phyloP scores from a whole-genome alignment of 1,284 basidiomycete species.

The Austropuccinia psidii region DNA sequence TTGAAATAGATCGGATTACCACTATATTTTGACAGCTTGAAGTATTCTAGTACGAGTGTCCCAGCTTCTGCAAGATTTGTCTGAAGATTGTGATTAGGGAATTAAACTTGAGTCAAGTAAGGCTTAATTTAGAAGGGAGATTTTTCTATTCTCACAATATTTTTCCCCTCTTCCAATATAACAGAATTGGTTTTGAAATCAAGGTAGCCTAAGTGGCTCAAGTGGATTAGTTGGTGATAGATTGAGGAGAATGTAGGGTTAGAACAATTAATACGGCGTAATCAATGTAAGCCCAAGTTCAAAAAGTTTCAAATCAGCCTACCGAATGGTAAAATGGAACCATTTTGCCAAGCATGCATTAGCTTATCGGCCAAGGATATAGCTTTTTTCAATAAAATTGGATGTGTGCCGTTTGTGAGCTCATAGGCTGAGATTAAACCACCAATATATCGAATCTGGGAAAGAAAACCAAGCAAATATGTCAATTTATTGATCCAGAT shows the following conservation, averaged over 20 bases:
- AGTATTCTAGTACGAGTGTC: constrained; percentile 40
- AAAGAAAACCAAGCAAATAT: neutral
- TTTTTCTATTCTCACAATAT: too few species aligned
- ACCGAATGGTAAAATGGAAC: constrained; percentile 42
- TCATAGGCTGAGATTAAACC: constrained; percentile 44
- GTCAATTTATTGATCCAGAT: too few species aligned
- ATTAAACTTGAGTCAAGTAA: neutral
- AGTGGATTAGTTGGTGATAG: constrained; percentile 40
- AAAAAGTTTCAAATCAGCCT: constrained; percentile 37
- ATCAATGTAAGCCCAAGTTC: too few species aligned
- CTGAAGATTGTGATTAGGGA: neutral
- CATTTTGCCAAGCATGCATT: constrained; percentile 40
- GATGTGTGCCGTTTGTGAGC: constrained; percentile 41
- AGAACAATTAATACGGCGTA: too few species aligned
- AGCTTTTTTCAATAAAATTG: constrained; percentile 42
- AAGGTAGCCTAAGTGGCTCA: constrained; percentile 39
- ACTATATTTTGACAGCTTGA: constrained; percentile 41
- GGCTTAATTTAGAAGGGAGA: constrained; percentile 41
- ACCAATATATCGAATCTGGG: constrained; percentile 43
- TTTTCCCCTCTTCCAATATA: constrained; percentile 43
- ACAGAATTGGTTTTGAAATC: constrained; percentile 38
- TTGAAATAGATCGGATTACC: constrained; percentile 40
- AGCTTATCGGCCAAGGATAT: constrained; percentile 27
- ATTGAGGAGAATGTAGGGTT: too few species aligned
- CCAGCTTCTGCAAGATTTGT: neutral